Base-by-base conservation (phyloP, 2,329 filamentous ascomycete genomes). In the Penicillium sp. region DNA sequence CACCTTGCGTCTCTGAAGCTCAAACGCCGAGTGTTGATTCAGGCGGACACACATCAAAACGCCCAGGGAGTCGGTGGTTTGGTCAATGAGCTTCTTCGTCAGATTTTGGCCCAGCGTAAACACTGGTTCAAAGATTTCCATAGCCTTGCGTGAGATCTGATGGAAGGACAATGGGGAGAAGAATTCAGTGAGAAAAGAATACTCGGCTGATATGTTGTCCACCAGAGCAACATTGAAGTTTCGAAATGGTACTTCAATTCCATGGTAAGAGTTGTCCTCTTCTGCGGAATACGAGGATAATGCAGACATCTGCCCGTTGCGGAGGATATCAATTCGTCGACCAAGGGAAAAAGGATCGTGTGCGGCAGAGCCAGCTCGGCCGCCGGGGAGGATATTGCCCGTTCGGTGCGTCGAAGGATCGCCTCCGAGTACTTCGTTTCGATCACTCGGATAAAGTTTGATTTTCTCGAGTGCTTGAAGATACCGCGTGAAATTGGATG, bases 181-280 rank as follows among this genome's bases (percentile, higher is more conserved):
- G 71, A 96, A 95, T 11, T 86, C 79, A 1, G 87, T 86, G 40
- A 97, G 76, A 62, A 98, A 97, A 2, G 87, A 89, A 67, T 97
- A 98, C 64, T 98, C 94, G 21, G 90, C 86, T 2, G 86, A 90
- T 1, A 89, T 86, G 56, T 98, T 98, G 67, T 98, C 93, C 48
- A 96, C 78, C 14, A 98, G 74, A 0, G 93, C 91, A 31, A 95
- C 78, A 59, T 97, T 97, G 72, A 95, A 96, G 60, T 94, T 90
- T 27, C 89, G 83, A 65, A 98, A 98, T 0, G 88, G 86, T 0
- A 86, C 77, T 69, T 98, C 93, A 5, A 96, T 77, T 53, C 94
- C 93, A 60, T 97, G 90, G 1, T 81, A 81, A 0, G 80, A 72
- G 53, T 88, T 84, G 59, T 94, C 88, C 62, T 97, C 91, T 65